Evolutionary conservation across 192 early-diverging fungal genomes (phyloP), one percentile per base, ranked within the genome.

Genomic region (Pilaira anomala): DNA sequence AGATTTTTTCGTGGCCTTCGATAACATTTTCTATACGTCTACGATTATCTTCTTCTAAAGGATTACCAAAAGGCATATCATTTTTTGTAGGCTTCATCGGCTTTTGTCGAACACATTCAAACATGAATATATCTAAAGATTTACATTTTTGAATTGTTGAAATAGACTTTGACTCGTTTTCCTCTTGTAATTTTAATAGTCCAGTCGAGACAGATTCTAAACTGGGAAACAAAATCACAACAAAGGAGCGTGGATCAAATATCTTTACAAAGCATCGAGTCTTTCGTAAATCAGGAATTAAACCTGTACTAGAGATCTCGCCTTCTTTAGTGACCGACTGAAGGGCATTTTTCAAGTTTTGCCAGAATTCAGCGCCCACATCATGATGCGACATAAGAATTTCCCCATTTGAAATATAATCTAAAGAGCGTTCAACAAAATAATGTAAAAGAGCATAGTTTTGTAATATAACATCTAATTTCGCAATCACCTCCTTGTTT

Each of bases 241-340:
- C 59, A 51, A 84, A 77, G 1, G 80, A 78, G 30, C 72, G 64
- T 8, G 69, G 45, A 36, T 80, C 76, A 28, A 76, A 64, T 11
- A 71, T 74, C 62, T 78, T 81, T 33, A 84, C 76, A 70, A 81
- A 82, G 48, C 83, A 84, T 28, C 78, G 64, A 28, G 74, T 74
- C 7, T 80, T 78, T 41, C 60, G 48, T 11, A 81, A 65, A 28
- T 76, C 66, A 46, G 56, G 44, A n/a, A 73, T 56, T n/a, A 75
- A 24, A 7, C 39, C 55, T 5, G 62, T 28, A 16, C 66, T 72
- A 24, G 76, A 63, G 50, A 66, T 65, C 12, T 54, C 33, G 22
- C 56, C 42, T 33, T 71, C 55, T 71, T 62, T 5, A 50, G 44
- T 45, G 28, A 67, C 12, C 13, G 58, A 58, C 62, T 53, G 46